Evolutionary conservation across 257 asterid genomes (phyloP).

Genomic region (Capsicum chinense): DNA sequence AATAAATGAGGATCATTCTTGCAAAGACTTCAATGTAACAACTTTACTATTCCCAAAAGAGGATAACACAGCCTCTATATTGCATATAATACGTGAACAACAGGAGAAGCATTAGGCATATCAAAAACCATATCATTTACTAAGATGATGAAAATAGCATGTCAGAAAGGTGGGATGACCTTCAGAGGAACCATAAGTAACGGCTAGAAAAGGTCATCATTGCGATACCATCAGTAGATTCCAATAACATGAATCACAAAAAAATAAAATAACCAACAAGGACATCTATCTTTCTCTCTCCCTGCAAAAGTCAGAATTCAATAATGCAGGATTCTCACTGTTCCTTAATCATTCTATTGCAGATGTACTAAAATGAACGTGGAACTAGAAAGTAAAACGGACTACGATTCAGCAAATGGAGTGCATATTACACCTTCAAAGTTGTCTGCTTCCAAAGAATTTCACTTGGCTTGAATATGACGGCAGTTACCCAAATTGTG

Average conservation of each 20-base stretch:
- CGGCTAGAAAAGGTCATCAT: constrained; percentile 69
- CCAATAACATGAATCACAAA: constrained; percentile 69
- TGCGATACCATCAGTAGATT: constrained; percentile 80
- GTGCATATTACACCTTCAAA: constrained; percentile 63
- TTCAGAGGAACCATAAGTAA: constrained; percentile 83
- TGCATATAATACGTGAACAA: background rate
- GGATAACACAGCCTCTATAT: background rate
- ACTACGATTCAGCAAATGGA: constrained; percentile 29
- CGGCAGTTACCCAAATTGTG: constrained; percentile 71
- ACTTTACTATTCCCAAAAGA: background rate
- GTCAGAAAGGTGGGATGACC: constrained; percentile 92
- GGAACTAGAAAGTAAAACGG: constrained; percentile 24
- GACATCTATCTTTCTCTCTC: constrained; percentile 73
- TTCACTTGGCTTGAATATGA: constrained; percentile 88
- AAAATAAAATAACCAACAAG: constrained; percentile 61
- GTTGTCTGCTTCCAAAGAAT: constrained; percentile 92
- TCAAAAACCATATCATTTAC: constrained; percentile 66
- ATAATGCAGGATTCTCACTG: background rate
- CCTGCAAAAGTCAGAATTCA: constrained; percentile 57
- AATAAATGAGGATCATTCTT: constrained; percentile 8
- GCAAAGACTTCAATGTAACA: background rate
- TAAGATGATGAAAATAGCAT: constrained; percentile 73
- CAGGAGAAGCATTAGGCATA: constrained; percentile 30
- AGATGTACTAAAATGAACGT: background rate
- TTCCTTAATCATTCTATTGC: background rate